Percentiles rank a stretch among this genome's conserved stretches.
Conservation (phyloP, 495 filamentous ascomycete genomes). For the Xylaria curta region DNA sequence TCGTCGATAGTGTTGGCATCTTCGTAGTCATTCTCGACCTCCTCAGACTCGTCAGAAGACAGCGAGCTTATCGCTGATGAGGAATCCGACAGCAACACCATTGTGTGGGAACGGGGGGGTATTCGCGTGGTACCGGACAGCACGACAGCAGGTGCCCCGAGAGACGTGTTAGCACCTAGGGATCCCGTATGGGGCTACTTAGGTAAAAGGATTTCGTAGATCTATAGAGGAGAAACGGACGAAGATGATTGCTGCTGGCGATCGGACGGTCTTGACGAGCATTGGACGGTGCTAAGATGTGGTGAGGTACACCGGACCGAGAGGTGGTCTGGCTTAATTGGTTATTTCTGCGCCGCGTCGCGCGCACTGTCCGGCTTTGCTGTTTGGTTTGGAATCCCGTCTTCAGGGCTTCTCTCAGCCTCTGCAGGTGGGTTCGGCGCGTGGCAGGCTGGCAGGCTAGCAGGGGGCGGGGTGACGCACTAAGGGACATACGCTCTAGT, state of each 20-base stretch:
- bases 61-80: constrained; percentile 43
- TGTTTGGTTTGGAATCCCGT: background rate
- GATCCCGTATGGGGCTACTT: constrained; percentile 3
- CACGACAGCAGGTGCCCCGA: background rate
- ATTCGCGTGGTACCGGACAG: background rate
- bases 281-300: constrained; percentile 1
- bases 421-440: constrained; percentile 20
- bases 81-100: constrained; percentile 39
- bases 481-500: background rate
- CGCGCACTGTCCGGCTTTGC: constrained; percentile 5
- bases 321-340: constrained; percentile 20
- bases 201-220: background rate
- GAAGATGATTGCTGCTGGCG: background rate
- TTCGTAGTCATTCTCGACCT: constrained; percentile 56
- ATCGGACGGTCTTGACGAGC: background rate
- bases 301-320: background rate
- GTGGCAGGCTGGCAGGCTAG: constrained; percentile 19
- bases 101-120: constrained; percentile 19
- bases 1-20: constrained; percentile 47
- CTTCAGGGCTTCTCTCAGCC: constrained; percentile 13
- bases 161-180: constrained; percentile 15
- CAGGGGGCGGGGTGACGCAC: constrained; percentile 5
- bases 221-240: background rate
- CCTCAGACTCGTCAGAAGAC: constrained; percentile 52
- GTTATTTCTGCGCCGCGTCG: constrained; percentile 13